These are phyloP conservation scores for Agrocybe pediades DNA, from an alignment of 768 basidiomycete species.

Conservation along the genomic window DNA sequence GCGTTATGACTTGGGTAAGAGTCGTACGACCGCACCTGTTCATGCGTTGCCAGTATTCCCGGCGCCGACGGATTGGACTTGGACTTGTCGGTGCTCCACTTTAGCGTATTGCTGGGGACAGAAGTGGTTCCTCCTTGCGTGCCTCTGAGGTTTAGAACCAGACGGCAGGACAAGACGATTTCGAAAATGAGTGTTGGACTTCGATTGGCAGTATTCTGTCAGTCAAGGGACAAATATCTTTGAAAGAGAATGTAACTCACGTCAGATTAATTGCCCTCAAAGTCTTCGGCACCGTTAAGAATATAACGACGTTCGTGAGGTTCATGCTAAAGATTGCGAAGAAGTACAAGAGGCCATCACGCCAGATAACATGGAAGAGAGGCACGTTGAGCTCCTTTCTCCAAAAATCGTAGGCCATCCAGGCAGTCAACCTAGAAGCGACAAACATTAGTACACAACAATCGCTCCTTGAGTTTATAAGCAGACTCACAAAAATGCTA, in stretches of 20 bases:
- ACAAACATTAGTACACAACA: not conserved
- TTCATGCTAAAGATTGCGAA: slow-evolving; percentile 28
- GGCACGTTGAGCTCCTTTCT: slow-evolving; percentile 6
- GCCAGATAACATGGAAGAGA: slow-evolving; percentile 14
- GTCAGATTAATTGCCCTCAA: slow-evolving; percentile 23
- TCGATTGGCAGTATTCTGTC: not conserved
- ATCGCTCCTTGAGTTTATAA: slow-evolving; percentile 4
- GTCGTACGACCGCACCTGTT: not conserved
- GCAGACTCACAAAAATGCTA: slow-evolving; percentile 15
- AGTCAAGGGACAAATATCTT: no score
- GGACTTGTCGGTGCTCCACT: not conserved
- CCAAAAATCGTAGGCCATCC: slow-evolving; percentile 14
- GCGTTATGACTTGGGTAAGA: not conserved
- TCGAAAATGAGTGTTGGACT: slow-evolving; percentile 2
- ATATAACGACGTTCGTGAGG: slow-evolving; percentile 22
- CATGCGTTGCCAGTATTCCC: not conserved
- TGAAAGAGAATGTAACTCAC: slow-evolving; percentile 9
- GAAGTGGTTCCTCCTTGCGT: not conserved
- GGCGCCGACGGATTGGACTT: not conserved
- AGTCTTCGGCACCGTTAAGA: slow-evolving; percentile 13
- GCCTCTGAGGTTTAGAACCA: slow-evolving; percentile 7
- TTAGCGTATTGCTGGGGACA: not conserved
- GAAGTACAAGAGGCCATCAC: slow-evolving; percentile 27
- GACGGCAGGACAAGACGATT: slow-evolving; percentile 7
- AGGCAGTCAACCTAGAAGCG: slow-evolving; percentile 13